Base-by-base conservation (phyloP, 176 grass and related monocot species). In the Themeda triandra region DNA sequence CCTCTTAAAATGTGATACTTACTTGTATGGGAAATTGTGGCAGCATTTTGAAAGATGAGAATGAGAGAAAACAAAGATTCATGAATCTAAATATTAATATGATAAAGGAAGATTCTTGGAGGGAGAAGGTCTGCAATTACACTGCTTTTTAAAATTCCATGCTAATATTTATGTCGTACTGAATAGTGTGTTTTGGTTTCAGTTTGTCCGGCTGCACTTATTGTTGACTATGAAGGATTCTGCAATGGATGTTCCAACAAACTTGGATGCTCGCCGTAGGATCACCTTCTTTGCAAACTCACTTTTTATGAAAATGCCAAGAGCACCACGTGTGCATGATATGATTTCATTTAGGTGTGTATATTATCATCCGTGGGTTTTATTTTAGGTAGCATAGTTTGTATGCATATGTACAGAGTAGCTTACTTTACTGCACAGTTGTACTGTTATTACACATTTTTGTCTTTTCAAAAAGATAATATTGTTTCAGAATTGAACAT, bases 231-330 rank as follows among this genome's bases (percentile, higher is more conserved):
- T 92, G 85, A 92, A 90, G 65, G 90, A 90, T 86, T 90, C 92
- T 74, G 92, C 90, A 70, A 88, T 94, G 86, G 78, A 88, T 73
- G 87, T 92, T 17, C 92, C 92, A 33, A 75, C 66, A 77, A 94
- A 94, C 83, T 90, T 94, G 85, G 92, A 94, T 92, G 92, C 92
- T 90, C 92, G 89, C 8, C 87, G 92, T 40, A 89, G 92, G 62
- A 88, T 94, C 67, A 94, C 90, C 31, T 94, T 92, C 82, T 94
- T 94, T 86, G 87, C 90, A 28, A 92, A 94, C 82, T 94, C 92
- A 4, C 79, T 94, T 53, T 94, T 94, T 83, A 94, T 94, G 92
- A 87, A 80, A 72, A 88, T 94, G 90, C 92, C 92, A 10, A 46
- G 6, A 44, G 85, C 92, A 86, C 90, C 87, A 17, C 73, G 54